Conservation (phyloP, 352 stramenopile genomes). For the Aphanomyces stellatus region DNA sequence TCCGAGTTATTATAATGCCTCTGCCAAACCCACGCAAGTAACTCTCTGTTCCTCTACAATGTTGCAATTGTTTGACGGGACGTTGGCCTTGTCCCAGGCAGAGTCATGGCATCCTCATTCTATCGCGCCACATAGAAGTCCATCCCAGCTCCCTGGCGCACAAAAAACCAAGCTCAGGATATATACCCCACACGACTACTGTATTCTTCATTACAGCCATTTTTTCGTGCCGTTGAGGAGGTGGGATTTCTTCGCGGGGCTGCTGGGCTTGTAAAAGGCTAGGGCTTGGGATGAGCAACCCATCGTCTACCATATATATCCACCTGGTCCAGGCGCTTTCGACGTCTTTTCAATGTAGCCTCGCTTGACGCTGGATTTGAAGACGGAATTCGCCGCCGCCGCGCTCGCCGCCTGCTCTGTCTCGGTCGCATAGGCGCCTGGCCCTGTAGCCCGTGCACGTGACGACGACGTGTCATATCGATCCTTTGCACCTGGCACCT, state of each 20-base stretch:
- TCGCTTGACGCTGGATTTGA: slow-evolving; percentile 34
- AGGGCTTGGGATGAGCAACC: neutral
- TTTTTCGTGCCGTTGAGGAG: slow-evolving; percentile 74
- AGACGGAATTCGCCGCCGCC: slow-evolving; percentile 15
- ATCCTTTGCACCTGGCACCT: slow-evolving; percentile 27
- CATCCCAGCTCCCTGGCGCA: too few relatives aligned
- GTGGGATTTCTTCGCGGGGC: slow-evolving; percentile 48
- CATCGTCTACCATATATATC: neutral
- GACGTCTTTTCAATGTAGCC: slow-evolving; percentile 18
- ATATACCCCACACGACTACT: too few relatives aligned
- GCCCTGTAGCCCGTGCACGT: slow-evolving; percentile 26
- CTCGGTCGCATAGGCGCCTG: slow-evolving; percentile 37
- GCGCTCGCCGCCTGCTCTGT: slow-evolving; percentile 13
- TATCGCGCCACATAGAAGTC: too few relatives aligned
- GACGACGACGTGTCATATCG: neutral
- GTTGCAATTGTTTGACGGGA: too few relatives aligned
- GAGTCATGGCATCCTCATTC: too few relatives aligned
- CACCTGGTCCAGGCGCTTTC: slow-evolving; percentile 36
- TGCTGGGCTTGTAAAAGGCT: slow-evolving; percentile 52
- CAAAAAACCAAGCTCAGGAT: too few relatives aligned
- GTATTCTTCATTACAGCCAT: slow-evolving; percentile 71
- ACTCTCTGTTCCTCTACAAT: too few relatives aligned
- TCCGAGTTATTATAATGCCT: too few relatives aligned
- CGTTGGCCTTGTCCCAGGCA: too few relatives aligned
- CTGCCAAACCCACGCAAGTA: too few relatives aligned